phyloP scores from a whole-genome alignment of 805 yeast genomes.

The Yamadazyma laniorum region DNA sequence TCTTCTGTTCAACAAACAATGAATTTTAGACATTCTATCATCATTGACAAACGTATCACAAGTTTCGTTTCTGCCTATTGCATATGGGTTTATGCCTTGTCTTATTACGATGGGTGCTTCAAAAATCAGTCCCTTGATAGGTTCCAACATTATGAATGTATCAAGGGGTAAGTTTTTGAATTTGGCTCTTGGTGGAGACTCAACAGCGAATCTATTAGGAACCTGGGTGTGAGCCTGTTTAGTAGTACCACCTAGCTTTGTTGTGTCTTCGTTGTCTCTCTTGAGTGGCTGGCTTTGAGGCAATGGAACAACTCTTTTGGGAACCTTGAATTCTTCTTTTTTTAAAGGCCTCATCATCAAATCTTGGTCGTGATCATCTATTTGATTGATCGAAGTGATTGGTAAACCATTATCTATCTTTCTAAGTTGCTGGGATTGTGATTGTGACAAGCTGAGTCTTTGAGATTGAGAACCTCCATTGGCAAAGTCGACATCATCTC shows the following conservation, averaged over 20 bases:
- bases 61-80: constrained; percentile 69
- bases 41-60: constrained; percentile 66
- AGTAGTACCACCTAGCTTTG: neutral
- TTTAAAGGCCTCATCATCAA: constrained; percentile 42
- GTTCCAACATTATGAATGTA: constrained; percentile 59
- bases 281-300: constrained; percentile 37
- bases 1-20: constrained; percentile 65
- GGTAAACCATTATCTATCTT: constrained; percentile 37
- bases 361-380: constrained; percentile 38
- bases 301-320: constrained; percentile 42
- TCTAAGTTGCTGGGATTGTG: constrained; percentile 63
- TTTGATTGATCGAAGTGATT: constrained; percentile 34
- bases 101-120: constrained; percentile 54
- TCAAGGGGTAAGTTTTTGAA: constrained; percentile 45
- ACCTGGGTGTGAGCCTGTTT: constrained; percentile 3
- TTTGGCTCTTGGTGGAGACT: neutral
- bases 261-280: neutral
- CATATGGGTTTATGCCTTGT: constrained; percentile 64
- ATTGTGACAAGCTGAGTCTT: constrained; percentile 60
- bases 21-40: constrained; percentile 77
- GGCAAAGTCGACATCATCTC: constrained; percentile 9
- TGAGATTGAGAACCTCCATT: constrained; percentile 19
- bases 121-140: constrained; percentile 46
- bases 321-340: constrained; percentile 40
- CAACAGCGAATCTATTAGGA: constrained; percentile 1